phyloP scores from a whole-genome alignment of 495 filamentous ascomycete genomes.

The Jackrogersella minutella region DNA sequence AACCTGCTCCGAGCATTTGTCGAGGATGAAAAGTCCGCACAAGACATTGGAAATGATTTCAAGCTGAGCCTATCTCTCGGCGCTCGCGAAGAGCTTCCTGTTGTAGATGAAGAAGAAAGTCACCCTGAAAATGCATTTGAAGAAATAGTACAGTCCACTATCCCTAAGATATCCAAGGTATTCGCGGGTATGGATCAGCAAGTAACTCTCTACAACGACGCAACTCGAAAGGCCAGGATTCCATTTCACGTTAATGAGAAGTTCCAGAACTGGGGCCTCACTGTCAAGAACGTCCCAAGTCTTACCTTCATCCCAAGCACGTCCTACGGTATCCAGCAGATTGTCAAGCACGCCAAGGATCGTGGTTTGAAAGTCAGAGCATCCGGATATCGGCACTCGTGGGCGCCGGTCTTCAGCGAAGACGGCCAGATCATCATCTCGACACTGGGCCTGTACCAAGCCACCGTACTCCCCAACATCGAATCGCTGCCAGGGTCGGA shows the following conservation, averaged over 20 bases:
- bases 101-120: not conserved
- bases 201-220: conserved; percentile 17
- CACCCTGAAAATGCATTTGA: not conserved
- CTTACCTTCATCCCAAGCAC: conserved; percentile 58
- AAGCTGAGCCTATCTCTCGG: conserved; percentile 13
- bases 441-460: conserved; percentile 52
- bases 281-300: conserved; percentile 54
- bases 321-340: conserved; percentile 54
- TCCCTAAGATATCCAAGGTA: conserved; percentile 7
- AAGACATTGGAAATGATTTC: conserved; percentile 34
- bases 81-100: conserved; percentile 16
- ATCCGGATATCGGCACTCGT: conserved; percentile 59
- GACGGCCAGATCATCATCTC: conserved; percentile 61
- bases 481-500: conserved; percentile 42
- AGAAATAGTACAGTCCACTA: not conserved
- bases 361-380: conserved; percentile 53
- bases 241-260: conserved; percentile 30
- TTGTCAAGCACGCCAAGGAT: conserved; percentile 52
- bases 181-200: not conserved
- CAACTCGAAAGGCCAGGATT: conserved; percentile 6
- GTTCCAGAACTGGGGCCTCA: conserved; percentile 62
- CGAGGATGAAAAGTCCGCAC: conserved; percentile 15
- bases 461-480: conserved; percentile 52
- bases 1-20: conserved; percentile 10
- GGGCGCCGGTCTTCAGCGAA: conserved; percentile 54